Conservation (phyloP, 179 eudicot species). For the Drosera spatulata region DNA sequence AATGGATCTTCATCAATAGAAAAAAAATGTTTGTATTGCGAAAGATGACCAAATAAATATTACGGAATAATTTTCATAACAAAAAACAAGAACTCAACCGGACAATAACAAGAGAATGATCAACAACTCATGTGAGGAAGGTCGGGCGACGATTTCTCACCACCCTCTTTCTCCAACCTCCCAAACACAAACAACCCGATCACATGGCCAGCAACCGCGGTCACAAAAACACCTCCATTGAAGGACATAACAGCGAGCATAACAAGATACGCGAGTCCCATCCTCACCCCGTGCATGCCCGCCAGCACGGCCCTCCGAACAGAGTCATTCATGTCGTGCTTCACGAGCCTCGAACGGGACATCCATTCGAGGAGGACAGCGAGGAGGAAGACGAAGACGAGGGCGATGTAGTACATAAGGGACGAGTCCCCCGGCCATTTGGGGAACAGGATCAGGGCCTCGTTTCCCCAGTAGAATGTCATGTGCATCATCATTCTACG, state of each 20-base stretch:
- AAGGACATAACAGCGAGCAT: constrained; percentile 14
- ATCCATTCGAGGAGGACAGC: constrained; percentile 28
- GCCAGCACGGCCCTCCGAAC: constrained; percentile 18
- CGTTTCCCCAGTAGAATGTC: constrained; percentile 33
- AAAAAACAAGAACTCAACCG: no score
- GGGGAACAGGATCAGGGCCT: constrained; percentile 26
- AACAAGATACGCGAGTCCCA: constrained; percentile 15
- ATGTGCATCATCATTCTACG: constrained; percentile 15
- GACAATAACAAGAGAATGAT: no score
- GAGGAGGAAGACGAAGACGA: constrained; percentile 21
- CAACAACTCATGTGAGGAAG: no score
- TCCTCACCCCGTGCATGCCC: constrained; percentile 24
- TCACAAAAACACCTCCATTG: constrained; percentile 30
- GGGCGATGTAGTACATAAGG: constrained; percentile 23
- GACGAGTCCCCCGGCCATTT: constrained; percentile 40
- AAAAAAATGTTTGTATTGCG: no score
- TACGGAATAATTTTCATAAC: no score
- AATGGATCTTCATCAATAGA: no score
- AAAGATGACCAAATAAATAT: no score
- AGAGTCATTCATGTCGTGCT: constrained; percentile 23
- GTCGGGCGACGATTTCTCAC: no score
- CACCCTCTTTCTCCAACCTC: constrained; percentile 14
- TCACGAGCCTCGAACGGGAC: constrained; percentile 14
- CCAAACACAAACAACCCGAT: constrained; percentile 25
- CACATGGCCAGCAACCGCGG: constrained; percentile 31